phyloP scores from a whole-genome alignment of 495 filamentous ascomycete species.

The Choiromyces venosus region DNA sequence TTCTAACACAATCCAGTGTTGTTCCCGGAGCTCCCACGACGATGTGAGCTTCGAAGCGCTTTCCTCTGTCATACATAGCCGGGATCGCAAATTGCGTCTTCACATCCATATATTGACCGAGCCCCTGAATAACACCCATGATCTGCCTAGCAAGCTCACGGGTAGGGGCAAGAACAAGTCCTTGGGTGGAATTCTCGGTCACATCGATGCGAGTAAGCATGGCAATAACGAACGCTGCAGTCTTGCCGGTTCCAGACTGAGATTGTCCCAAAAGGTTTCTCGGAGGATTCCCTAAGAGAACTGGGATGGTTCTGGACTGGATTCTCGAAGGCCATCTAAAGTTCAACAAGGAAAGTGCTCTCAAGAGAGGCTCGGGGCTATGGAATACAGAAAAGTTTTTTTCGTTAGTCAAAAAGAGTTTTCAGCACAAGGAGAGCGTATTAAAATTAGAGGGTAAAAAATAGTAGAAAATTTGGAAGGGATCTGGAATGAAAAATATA shows the following conservation, averaged over 20 bases:
- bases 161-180: constrained; percentile 85
- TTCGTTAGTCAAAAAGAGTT: neutral
- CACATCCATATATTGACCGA: constrained; percentile 70
- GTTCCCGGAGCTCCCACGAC: constrained; percentile 95
- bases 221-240: constrained; percentile 91
- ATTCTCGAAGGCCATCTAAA: constrained; percentile 96
- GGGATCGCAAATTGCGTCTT: constrained; percentile 74
- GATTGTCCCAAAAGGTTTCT: constrained; percentile 94
- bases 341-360: constrained; percentile 58
- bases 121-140: constrained; percentile 66
- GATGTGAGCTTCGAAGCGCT: constrained; percentile 61
- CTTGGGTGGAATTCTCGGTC: constrained; percentile 58
- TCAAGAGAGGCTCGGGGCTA: constrained; percentile 49
- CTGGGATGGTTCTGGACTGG: constrained; percentile 86
- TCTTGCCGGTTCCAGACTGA: constrained; percentile 97
- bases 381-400: neutral
- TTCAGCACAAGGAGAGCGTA: neutral
- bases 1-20: constrained; percentile 74
- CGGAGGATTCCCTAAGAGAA: constrained; percentile 76
- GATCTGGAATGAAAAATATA: neutral
- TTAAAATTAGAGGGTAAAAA: neutral
- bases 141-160: constrained; percentile 95
- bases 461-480: neutral
- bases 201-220: constrained; percentile 82
- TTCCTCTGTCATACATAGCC: constrained; percentile 57